Base-by-base conservation (phyloP, 2,329 filamentous ascomycete species). In the Mariannaea sp. region DNA sequence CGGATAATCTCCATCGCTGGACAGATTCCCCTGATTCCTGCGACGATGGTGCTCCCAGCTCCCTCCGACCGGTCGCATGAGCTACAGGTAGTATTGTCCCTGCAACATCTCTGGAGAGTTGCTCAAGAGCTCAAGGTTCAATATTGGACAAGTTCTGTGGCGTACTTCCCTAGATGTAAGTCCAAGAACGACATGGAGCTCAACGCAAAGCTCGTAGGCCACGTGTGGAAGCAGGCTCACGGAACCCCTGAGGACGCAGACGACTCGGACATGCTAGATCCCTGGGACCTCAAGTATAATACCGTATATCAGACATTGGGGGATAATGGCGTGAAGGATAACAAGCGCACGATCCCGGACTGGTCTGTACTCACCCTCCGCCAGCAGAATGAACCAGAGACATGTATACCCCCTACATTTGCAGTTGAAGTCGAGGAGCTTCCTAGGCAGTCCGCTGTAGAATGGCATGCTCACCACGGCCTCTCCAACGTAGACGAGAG, bases 101-200 rank as follows among this genome's bases (percentile, higher is more conserved):
- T 97, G 10, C 94, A 99, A 71, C 93, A 97, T 71, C 81, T 97
- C 19, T 92, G 88, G 85, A 85, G 93, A 32, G 87, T 99, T 46
- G 92, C 86, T 1, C 71, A 78, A 36, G 86, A 87, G 33, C 87
- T 88, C 77, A 77, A 83, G 48, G 85, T 95, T 3, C 78, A 84
- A 50, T 87, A 84, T 77, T 96, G 90, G 88, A 81, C 82, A 4
- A 87, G 85, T 55, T 88, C 82, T 2, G 83, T 96, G 41, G 90
- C 86, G 0, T 96, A 91, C 68, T 80, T 96, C 51, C 79, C 85
- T 2, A 67, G 66, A 29, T 64, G 69, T 10, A 36, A 58, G 7
- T 65, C 68, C 38, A 33, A 61, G 29, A 55, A 57, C n/a, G 59
- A 60, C 16, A 69, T 71, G 61, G 44, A 59, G 44, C 56, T 53